phyloP scores from a whole-genome alignment of 495 filamentous ascomycete species.

The Hypoxylon fuscum region DNA sequence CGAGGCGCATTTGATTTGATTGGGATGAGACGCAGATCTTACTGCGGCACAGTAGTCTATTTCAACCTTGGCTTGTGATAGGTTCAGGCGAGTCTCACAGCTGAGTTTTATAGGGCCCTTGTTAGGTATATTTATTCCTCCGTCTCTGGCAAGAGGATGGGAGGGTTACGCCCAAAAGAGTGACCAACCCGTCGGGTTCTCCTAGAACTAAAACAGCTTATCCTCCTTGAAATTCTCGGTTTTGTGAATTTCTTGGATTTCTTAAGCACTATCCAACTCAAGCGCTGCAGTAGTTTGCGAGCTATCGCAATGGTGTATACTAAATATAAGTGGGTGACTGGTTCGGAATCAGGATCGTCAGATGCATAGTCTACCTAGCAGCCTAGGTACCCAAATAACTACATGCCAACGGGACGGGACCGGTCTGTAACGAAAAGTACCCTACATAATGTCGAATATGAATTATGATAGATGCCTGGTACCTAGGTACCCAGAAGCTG shows the following conservation, averaged over 20 bases:
- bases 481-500: background rate
- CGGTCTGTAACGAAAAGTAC: slow-evolving; percentile 9
- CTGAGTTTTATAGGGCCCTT: background rate
- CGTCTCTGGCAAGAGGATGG: background rate
- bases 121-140: background rate
- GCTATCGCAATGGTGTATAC: too few species aligned
- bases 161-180: background rate
- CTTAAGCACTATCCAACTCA: background rate
- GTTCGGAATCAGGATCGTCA: too few species aligned
- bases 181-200: slow-evolving; percentile 1
- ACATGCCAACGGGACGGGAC: slow-evolving; percentile 4
- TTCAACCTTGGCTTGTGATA: slow-evolving; percentile 5
- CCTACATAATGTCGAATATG: slow-evolving; percentile 2
- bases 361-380: background rate
- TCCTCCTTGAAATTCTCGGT: too few species aligned
- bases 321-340: too few species aligned
- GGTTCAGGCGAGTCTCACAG: background rate
- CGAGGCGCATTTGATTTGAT: slow-evolving; percentile 8
- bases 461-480: background rate
- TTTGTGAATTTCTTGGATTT: background rate
- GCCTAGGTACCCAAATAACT: background rate
- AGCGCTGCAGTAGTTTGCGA: background rate
- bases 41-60: slow-evolving; percentile 3
- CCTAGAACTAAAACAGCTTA: too few species aligned
- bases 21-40: slow-evolving; percentile 24